phyloP scores from a whole-genome alignment of 1,139 yeast species.

The Pichia sp. region DNA sequence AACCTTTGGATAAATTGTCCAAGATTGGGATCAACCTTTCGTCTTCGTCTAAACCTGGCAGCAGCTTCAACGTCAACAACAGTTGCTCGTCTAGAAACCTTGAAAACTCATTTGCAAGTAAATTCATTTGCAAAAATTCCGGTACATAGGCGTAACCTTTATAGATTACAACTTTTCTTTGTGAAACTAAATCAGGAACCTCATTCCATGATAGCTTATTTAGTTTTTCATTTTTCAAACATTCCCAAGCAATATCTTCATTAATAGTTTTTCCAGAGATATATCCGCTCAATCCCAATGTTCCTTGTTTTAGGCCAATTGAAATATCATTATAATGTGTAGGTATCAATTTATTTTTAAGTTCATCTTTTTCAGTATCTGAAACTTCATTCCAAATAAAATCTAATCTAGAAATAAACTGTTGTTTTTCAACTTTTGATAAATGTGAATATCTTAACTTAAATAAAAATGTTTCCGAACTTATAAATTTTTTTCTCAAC shows the following conservation, averaged over 20 bases:
- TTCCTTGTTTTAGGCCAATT: constrained; percentile 13
- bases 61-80: constrained; percentile 62
- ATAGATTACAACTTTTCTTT: constrained; percentile 58
- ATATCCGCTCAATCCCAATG: constrained; percentile 4
- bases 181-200: constrained; percentile 67
- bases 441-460: constrained; percentile 61
- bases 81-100: constrained; percentile 48
- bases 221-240: constrained; percentile 52
- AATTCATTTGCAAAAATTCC: constrained; percentile 65
- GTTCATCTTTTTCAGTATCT: constrained; percentile 50
- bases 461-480: constrained; percentile 70
- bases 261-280: constrained; percentile 4
- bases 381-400: constrained; percentile 67
- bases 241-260: constrained; percentile 20
- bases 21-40: constrained; percentile 81
- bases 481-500: constrained; percentile 67
- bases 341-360: constrained; percentile 47
- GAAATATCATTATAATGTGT: constrained; percentile 37
- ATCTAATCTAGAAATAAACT: constrained; percentile 56
- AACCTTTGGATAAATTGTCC: constrained; percentile 71
- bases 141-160: constrained; percentile 83
- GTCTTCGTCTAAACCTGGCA: constrained; percentile 87
- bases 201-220: constrained; percentile 84
- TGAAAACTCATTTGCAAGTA: constrained; percentile 58
- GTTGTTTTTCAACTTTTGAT: constrained; percentile 63